A percentile compares a stretch with the other conserved stretches of the same genome.
Conservation (phyloP, 2,329 filamentous ascomycete species). For the Neurospora crassa region DNA sequence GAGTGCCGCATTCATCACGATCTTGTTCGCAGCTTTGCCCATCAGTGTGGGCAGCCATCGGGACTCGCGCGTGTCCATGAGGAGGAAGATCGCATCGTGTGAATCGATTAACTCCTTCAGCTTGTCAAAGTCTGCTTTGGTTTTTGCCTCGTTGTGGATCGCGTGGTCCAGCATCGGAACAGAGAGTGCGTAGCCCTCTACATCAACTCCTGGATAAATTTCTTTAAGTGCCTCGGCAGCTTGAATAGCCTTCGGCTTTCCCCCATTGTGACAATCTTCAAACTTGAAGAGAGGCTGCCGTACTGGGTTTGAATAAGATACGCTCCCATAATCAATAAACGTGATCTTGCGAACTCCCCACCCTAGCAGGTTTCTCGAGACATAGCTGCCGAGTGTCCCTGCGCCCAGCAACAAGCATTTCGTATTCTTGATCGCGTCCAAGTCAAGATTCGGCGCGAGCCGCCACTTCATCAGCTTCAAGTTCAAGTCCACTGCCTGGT, state of each 20-base stretch:
- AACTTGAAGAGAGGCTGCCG: constrained; percentile 89
- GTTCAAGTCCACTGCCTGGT: constrained; percentile 92
- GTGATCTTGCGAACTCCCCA: constrained; percentile 96
- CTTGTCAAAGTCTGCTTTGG: constrained; percentile 64
- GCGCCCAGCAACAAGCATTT: constrained; percentile 87
- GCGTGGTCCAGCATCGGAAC: constrained; percentile 96
- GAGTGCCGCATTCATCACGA: constrained; percentile 92
- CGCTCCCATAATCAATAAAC: constrained; percentile 85
- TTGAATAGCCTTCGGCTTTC: constrained; percentile 69
- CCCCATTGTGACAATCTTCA: constrained; percentile 77
- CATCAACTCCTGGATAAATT: constrained; percentile 86
- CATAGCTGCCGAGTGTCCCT: constrained; percentile 88
- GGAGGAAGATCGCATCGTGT: constrained; percentile 89
- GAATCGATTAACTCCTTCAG: constrained; percentile 66
- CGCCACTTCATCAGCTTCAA: constrained; percentile 99
- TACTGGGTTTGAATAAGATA: constrained; percentile 95
- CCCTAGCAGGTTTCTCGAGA: constrained; percentile 82
- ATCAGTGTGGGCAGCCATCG: constrained; percentile 94
- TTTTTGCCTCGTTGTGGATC: constrained; percentile 60
- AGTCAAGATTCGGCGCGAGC: constrained; percentile 76
- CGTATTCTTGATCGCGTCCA: constrained; percentile 81
- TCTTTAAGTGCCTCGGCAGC: constrained; percentile 72
- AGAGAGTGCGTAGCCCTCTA: constrained; percentile 68
- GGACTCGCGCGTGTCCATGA: constrained; percentile 93
- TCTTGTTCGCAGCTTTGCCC: constrained; percentile 85